Conservation (phyloP, 176 grass and related monocot species). For the Microstegium vimineum region DNA sequence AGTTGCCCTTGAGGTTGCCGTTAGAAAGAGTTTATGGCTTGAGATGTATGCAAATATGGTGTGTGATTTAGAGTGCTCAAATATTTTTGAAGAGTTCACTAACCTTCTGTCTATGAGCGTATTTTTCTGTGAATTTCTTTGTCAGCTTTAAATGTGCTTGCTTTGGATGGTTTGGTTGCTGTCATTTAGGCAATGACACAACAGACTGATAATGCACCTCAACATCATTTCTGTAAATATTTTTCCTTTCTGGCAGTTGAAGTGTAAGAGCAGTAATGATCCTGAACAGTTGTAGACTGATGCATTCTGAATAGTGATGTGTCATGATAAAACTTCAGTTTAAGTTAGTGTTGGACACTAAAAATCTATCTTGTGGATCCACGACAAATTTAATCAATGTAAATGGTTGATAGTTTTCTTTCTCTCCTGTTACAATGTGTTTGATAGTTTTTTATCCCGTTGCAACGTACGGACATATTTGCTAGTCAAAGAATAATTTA, state of each 20-base stretch:
- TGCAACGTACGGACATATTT: no score
- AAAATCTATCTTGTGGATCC: no score
- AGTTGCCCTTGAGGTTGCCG: slow-evolving; percentile 86
- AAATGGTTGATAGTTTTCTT: no score
- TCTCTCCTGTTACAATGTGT: no score
- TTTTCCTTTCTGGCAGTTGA: slow-evolving; percentile 65
- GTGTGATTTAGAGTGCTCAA: slow-evolving; percentile 84
- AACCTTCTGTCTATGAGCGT: slow-evolving; percentile 92
- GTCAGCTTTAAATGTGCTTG: slow-evolving; percentile 83
- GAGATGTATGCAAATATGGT: slow-evolving; percentile 99
- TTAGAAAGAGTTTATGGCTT: no score
- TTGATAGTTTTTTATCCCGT: no score
- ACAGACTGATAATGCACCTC: slow-evolving; percentile 51
- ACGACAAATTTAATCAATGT: no score
- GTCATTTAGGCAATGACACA: slow-evolving; percentile 84
- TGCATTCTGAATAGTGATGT: no score
- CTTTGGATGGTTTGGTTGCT: slow-evolving; percentile 85
- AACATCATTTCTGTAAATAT: slow-evolving; percentile 65
- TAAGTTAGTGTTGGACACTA: no score
- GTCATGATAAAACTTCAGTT: no score
- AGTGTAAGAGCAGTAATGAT: slow-evolving; percentile 55
- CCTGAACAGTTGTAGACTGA: slow-evolving; percentile 77
- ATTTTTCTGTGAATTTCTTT: slow-evolving; percentile 88
- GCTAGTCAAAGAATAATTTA: no score
- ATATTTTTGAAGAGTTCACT: slow-evolving; percentile 92